These are phyloP conservation scores for Suhomyces yuchorum DNA, from an alignment of 1,139 yeast species.

Conservation along the genomic window DNA sequence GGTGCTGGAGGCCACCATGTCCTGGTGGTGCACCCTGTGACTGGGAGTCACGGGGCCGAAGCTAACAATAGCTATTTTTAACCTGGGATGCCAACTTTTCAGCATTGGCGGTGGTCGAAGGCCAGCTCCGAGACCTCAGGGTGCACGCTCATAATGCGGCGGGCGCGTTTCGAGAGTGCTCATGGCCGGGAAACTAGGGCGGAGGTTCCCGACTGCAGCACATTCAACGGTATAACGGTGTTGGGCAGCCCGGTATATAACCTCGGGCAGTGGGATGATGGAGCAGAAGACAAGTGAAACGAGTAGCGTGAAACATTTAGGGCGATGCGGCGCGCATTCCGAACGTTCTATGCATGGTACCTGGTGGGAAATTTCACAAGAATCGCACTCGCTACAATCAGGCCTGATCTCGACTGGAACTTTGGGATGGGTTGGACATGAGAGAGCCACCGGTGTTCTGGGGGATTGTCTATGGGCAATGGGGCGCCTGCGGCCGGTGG, in stretches of 20 bases:
- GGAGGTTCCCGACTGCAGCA: not conserved
- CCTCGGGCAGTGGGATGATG: not conserved
- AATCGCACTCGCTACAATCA: too few species aligned
- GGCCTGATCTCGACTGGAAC: too few species aligned
- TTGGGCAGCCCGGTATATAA: not conserved
- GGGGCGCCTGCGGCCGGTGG: too few species aligned
- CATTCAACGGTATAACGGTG: not conserved
- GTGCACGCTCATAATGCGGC: not conserved
- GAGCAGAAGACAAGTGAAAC: not conserved
- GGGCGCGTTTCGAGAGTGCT: not conserved
- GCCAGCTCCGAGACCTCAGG: not conserved
- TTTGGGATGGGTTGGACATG: too few species aligned
- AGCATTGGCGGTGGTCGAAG: not conserved
- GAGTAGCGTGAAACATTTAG: not conserved
- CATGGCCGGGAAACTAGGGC: not conserved
- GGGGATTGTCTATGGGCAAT: too few species aligned
- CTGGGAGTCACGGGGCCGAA: not conserved
- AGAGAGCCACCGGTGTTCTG: too few species aligned
- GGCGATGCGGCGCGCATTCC: slow-evolving; percentile 1
- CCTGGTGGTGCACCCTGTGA: not conserved
- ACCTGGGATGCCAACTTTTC: not conserved
- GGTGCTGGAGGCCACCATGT: too few species aligned
- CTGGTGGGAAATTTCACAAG: not conserved
- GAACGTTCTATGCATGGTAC: not conserved
- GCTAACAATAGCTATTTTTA: not conserved